phyloP scores from a whole-genome alignment of 768 basidiomycete species.

The Tricholoma flavovirens region DNA sequence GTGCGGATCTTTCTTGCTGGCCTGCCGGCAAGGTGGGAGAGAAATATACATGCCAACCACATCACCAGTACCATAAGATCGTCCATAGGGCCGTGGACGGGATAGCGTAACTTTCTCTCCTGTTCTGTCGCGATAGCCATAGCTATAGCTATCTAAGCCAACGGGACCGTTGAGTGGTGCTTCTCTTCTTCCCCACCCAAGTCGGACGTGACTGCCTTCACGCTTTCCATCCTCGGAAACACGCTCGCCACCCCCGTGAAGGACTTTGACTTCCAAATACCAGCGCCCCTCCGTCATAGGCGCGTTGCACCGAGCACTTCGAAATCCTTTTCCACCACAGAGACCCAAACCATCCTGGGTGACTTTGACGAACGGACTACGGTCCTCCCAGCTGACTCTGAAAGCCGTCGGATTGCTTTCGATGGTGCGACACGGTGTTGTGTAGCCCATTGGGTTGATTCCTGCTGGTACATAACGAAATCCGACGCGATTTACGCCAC shows the following conservation, averaged over 20 bases:
- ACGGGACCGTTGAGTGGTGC: constrained; percentile 90
- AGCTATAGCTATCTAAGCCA: constrained; percentile 91
- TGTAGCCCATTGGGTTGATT: constrained; percentile 52
- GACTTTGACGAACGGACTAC: constrained; percentile 73
- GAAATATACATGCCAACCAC: constrained; percentile 92
- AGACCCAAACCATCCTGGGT: constrained; percentile 73
- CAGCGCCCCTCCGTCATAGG: constrained; percentile 86
- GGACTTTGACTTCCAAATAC: constrained; percentile 89
- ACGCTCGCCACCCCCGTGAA: constrained; percentile 65
- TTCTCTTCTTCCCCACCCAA: constrained; percentile 92
- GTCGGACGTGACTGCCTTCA: constrained; percentile 77
- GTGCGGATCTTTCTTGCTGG: constrained; percentile 55
- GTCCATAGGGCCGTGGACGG: constrained; percentile 73
- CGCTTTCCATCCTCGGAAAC: constrained; percentile 39
- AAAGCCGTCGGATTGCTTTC: constrained; percentile 67
- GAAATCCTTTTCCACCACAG: constrained; percentile 82
- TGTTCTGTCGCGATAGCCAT: constrained; percentile 85
- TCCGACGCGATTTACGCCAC: constrained; percentile 69
- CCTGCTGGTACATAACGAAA: constrained; percentile 81
- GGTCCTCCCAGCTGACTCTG: constrained; percentile 88
- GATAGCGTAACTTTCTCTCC: constrained; percentile 90
- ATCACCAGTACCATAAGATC: constrained; percentile 72
- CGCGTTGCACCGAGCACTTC: constrained; percentile 85
- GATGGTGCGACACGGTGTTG: constrained; percentile 69
- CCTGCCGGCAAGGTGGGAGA: constrained; percentile 62